phyloP scores from a whole-genome alignment of 805 yeast genomes.

The Metschnikowia matae region DNA sequence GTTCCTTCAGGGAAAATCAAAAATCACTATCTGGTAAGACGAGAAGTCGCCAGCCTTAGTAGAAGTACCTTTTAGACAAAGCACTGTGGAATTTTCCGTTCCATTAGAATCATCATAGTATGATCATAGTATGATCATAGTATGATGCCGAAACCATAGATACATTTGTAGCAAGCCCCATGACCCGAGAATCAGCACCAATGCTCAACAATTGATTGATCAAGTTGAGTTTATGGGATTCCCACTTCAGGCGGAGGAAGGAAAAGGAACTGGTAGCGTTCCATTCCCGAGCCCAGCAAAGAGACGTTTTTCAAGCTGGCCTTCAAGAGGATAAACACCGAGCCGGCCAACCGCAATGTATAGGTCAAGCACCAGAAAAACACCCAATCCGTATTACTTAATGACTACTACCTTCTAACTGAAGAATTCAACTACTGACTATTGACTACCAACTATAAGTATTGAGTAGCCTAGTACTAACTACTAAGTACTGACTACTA shows the following conservation, averaged over 20 bases:
- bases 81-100: conserved; percentile 1
- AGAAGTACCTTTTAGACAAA: conserved; percentile 32
- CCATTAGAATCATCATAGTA: background rate
- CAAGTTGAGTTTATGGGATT: conserved; percentile 59
- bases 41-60: background rate
- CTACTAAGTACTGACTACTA: too few relatives aligned
- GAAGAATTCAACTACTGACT: too few relatives aligned
- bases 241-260: conserved; percentile 87
- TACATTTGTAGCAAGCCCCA: conserved; percentile 48
- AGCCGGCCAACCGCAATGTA: conserved; percentile 59
- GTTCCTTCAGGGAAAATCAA: conserved; percentile 96
- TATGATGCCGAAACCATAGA: conserved; percentile 24
- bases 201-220: conserved; percentile 50
- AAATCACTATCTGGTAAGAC: conserved; percentile 57
- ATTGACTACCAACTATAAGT: too few relatives aligned
- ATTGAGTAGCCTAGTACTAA: too few relatives aligned
- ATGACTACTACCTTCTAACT: too few relatives aligned
- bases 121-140: too few relatives aligned
- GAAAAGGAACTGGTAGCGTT: conserved; percentile 69
- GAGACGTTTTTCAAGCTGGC: conserved; percentile 68
- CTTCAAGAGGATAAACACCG: conserved; percentile 71
- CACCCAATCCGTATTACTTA: conserved; percentile 93
- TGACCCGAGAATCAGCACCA: conserved; percentile 58
- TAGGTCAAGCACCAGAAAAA: conserved; percentile 83
- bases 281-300: conserved; percentile 83